phyloP scores from a whole-genome alignment of 441 rosid species.

The Gossypium gossypioides region DNA sequence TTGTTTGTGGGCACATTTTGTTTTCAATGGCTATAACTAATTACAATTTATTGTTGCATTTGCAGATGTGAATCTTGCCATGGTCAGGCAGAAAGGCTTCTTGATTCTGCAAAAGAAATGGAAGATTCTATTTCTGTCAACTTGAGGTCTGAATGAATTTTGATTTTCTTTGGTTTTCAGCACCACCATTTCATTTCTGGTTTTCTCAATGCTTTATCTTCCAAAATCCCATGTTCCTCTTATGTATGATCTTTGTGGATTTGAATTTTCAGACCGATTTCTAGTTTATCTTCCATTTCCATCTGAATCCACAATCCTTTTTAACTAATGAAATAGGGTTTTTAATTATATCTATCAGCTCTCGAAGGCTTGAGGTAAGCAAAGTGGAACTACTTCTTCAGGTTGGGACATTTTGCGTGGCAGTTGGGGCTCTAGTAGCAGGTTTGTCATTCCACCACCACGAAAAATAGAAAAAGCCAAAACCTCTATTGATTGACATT shows the following conservation, averaged over 20 bases:
- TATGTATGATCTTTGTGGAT: neutral
- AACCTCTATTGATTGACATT: neutral
- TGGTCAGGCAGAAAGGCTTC: conserved; percentile 94
- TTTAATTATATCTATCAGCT: conserved; percentile 32
- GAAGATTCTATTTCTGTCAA: conserved; percentile 97
- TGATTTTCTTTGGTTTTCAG: conserved; percentile 1
- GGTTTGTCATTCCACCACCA: conserved; percentile 31
- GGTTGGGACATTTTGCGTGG: conserved; percentile 85
- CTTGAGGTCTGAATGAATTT: conserved; percentile 47
- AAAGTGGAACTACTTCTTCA: conserved; percentile 91
- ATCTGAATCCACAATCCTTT: neutral
- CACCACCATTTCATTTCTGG: neutral
- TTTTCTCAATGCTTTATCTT: conserved; percentile 1
- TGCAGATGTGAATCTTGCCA: conserved; percentile 93
- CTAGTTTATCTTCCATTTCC: neutral
- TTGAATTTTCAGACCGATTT: neutral
- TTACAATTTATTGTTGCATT: conserved; percentile 12
- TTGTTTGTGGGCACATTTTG: neutral
- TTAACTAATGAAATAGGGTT: neutral
- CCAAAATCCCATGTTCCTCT: neutral
- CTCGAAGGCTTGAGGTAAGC: conserved; percentile 95
- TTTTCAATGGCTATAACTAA: conserved; percentile 6
- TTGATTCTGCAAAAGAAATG: conserved; percentile 96
- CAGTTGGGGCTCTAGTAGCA: conserved; percentile 79
- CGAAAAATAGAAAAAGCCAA: conserved; percentile 2